These are phyloP conservation scores for Pseudozyma pruni DNA, from an alignment of 1,284 basidiomycete genomes.

Conservation along the genomic window DNA sequence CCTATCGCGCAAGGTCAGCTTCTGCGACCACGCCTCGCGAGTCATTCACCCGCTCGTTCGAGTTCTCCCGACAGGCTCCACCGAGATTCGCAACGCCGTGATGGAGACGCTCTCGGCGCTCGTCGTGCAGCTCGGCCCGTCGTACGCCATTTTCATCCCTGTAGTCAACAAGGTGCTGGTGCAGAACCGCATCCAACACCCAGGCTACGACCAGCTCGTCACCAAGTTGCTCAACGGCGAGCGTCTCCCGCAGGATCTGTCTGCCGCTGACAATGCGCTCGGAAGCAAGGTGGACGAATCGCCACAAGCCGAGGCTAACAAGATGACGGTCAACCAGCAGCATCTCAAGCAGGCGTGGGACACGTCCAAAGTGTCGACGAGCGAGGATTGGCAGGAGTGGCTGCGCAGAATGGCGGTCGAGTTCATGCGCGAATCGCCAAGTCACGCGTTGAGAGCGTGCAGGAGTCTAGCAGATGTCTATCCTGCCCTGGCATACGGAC, in stretches of 20 bases:
- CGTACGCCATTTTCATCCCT: constrained; percentile 96
- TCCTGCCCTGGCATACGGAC: constrained; percentile 87
- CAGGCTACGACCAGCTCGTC: constrained; percentile 87
- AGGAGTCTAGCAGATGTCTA: constrained; percentile 93
- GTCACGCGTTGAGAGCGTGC: constrained; percentile 94
- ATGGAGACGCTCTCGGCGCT: constrained; percentile 95
- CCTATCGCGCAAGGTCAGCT: constrained; percentile 91
- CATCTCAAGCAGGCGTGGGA: constrained; percentile 98
- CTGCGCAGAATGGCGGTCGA: constrained; percentile 92
- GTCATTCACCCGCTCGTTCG: constrained; percentile 96
- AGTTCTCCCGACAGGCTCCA: constrained; percentile 81
- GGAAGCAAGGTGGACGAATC: constrained; percentile 68
- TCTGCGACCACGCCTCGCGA: constrained; percentile 97
- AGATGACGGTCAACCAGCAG: constrained; percentile 95
- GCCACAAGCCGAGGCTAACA: constrained; percentile 72
- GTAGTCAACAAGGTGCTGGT: constrained; percentile 91
- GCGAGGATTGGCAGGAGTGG: constrained; percentile 96
- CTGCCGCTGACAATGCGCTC: constrained; percentile 44
- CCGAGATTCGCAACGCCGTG: constrained; percentile 83
- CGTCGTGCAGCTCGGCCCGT: constrained; percentile 90
- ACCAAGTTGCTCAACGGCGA: constrained; percentile 91
- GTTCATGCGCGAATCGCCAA: constrained; percentile 98
- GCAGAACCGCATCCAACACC: constrained; percentile 83
- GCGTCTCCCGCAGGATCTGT: constrained; percentile 77
- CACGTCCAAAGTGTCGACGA: constrained; percentile 78